phyloP scores from a whole-genome alignment of 768 basidiomycete genomes.

The Tephrocybe sp. region DNA sequence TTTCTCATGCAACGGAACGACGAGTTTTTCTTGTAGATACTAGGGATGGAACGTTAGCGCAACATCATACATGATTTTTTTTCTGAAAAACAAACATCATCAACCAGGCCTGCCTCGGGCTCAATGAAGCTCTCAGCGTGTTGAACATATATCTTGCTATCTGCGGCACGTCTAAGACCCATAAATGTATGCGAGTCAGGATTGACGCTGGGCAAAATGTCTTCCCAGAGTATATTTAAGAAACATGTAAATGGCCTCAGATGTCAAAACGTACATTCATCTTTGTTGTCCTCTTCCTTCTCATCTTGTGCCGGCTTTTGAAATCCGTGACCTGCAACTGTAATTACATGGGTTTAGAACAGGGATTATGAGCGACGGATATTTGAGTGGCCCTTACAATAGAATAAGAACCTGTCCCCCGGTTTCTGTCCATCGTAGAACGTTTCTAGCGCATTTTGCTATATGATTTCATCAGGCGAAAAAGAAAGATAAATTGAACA shows the following conservation, averaged over 20 bases:
- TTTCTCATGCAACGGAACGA: not conserved
- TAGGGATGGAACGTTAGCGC: not conserved
- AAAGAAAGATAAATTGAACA: too few species aligned
- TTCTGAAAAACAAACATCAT: conserved; percentile 1
- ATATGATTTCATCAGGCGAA: too few species aligned
- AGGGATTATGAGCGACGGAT: too few species aligned
- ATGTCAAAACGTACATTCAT: not conserved
- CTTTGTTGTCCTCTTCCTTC: not conserved
- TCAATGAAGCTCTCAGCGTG: not conserved
- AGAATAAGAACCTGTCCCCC: conserved; percentile 1
- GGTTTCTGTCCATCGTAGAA: not conserved
- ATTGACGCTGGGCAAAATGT: not conserved
- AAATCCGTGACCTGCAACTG: conserved; percentile 2
- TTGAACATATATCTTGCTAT: not conserved
- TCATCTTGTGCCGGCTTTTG: not conserved
- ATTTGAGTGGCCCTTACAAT: not conserved
- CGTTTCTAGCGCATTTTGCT: not conserved
- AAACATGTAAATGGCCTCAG: not conserved
- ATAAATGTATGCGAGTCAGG: not conserved
- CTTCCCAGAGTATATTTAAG: not conserved
- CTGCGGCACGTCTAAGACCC: not conserved
- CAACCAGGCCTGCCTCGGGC: not conserved
- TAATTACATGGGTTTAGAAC: too few species aligned
- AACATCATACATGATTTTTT: too few species aligned
- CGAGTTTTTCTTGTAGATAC: not conserved